A percentile compares a stretch with the other conserved stretches of the same genome.
Conservation (phyloP, 2,329 filamentous ascomycete genomes). For the Diplodia scrobiculata region DNA sequence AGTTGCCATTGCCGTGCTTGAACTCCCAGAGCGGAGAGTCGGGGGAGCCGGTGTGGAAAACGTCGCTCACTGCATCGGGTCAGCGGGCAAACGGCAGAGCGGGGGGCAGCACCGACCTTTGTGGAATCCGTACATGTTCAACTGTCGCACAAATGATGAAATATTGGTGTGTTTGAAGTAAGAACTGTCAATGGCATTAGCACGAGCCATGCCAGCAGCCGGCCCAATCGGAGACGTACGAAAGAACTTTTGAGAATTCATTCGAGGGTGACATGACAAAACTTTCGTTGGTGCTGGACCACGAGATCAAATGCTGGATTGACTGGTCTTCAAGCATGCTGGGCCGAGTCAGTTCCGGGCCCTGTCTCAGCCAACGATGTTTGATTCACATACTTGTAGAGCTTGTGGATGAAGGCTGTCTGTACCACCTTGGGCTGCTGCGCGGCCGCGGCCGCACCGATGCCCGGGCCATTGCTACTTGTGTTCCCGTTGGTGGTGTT, state of each 20-base stretch:
- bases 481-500: constrained; percentile 38
- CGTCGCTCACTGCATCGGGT: constrained; percentile 76
- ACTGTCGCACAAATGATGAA: constrained; percentile 93
- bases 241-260: constrained; percentile 96
- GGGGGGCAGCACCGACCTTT: constrained; percentile 68
- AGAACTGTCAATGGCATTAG: constrained; percentile 61
- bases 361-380: constrained; percentile 12
- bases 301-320: constrained; percentile 95
- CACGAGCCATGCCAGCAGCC: constrained; percentile 5
- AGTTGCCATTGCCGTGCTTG: constrained; percentile 95
- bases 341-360: constrained; percentile 38
- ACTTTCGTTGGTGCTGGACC: constrained; percentile 90
- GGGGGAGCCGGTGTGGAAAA: constrained; percentile 91
- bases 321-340: constrained; percentile 95
- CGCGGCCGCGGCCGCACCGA: constrained; percentile 68
- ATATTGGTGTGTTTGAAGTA: constrained; percentile 99
- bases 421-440: constrained; percentile 97
- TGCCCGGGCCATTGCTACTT: constrained; percentile 48
- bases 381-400: constrained; percentile 77
- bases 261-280: constrained; percentile 98
- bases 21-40: constrained; percentile 98
- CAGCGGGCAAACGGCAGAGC: constrained; percentile 9
- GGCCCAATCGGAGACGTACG: constrained; percentile 63
- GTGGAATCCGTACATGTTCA: constrained; percentile 99
- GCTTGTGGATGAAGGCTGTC: constrained; percentile 97